phyloP scores from a whole-genome alignment of 2,329 filamentous ascomycete genomes.

The Aspergillus clavatus region DNA sequence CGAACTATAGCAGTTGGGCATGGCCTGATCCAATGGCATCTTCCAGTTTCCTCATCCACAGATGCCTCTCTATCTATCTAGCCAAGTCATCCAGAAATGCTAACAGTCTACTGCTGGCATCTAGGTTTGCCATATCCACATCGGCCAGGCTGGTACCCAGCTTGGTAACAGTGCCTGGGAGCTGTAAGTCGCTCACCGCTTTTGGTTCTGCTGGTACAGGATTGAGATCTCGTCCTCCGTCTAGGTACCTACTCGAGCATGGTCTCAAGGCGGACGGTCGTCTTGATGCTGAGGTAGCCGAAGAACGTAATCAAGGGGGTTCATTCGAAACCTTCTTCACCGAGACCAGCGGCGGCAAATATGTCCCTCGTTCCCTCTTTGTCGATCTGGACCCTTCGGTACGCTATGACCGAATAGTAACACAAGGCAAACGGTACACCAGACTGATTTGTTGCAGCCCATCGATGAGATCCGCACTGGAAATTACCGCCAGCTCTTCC shows the following conservation, averaged over 20 bases:
- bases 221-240: conserved; percentile 3
- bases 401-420: conserved; percentile 17
- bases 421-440: background rate
- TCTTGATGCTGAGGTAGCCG: conserved; percentile 51
- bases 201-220: conserved; percentile 13
- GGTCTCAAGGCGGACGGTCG: conserved; percentile 58
- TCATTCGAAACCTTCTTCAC: conserved; percentile 64
- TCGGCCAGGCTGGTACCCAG: conserved; percentile 64
- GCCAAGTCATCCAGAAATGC: background rate
- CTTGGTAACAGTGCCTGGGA: conserved; percentile 66
- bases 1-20: background rate
- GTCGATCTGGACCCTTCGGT: conserved; percentile 62
- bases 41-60: background rate
- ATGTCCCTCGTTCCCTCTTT: conserved; percentile 64
- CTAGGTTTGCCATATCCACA: conserved; percentile 62
- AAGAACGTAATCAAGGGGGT: conserved; percentile 50
- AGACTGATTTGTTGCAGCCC: conserved; percentile 40
- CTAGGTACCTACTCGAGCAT: conserved; percentile 62
- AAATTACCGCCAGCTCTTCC: conserved; percentile 59
- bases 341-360: conserved; percentile 60
- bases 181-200: conserved; percentile 51
- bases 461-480: conserved; percentile 65
- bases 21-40: background rate
- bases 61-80: background rate
- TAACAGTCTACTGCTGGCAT: conserved; percentile 7